Percentiles rank a stretch among this genome's conserved stretches.
Conservation (phyloP, 1,139 yeast genomes). For the Yamadazyma diospyri region DNA sequence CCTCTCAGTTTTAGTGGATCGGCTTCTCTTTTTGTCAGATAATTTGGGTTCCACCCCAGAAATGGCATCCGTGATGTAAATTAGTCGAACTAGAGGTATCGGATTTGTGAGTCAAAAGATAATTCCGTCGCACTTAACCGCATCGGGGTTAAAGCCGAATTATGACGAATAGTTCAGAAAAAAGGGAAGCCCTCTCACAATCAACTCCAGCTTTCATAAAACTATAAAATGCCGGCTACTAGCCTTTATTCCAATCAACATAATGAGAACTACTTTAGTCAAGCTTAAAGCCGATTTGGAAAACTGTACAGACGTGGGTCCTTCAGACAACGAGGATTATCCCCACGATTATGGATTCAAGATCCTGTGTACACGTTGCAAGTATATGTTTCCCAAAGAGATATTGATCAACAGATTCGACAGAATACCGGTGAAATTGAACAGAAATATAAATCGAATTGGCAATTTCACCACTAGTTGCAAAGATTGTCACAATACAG, state of each 20-base stretch:
- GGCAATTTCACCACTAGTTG: conserved; percentile 80
- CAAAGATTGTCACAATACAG: conserved; percentile 43
- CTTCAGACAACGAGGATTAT: conserved; percentile 53
- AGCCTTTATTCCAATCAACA: neutral
- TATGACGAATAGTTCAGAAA: neutral
- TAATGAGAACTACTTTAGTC: conserved; percentile 22
- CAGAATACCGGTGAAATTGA: conserved; percentile 41
- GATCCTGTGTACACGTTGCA: conserved; percentile 73
- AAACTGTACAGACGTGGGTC: conserved; percentile 58
- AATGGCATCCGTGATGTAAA: no score
- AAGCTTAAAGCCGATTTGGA: conserved; percentile 57
- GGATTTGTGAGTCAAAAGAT: no score
- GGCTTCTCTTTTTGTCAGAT: no score
- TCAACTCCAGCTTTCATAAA: no score
- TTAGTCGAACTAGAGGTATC: no score
- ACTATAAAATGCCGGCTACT: no score
- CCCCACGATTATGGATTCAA: conserved; percentile 74
- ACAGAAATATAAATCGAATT: conserved; percentile 63
- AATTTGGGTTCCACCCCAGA: no score
- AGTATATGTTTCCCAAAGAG: conserved; percentile 69
- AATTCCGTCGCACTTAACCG: neutral
- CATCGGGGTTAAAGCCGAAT: no score
- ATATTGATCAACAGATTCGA: conserved; percentile 61
- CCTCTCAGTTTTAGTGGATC: no score
- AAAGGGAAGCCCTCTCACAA: neutral